phyloP scores from a whole-genome alignment of 257 asterid genomes.

The Plantago elongata region DNA sequence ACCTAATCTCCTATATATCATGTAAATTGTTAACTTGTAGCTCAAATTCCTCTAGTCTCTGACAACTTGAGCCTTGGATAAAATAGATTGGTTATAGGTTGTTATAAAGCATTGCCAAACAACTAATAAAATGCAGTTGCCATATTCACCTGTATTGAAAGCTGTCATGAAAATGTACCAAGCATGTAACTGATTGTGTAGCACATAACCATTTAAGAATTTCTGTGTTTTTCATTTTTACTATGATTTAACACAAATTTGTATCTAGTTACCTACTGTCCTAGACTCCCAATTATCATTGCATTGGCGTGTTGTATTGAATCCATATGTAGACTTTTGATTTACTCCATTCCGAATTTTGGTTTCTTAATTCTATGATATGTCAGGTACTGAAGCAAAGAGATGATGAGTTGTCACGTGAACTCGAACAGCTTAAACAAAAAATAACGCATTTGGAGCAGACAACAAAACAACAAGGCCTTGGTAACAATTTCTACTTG shows the following conservation, averaged over 20 bases:
- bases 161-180: too few relatives aligned
- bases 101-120: too few relatives aligned
- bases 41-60: not conserved
- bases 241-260: not conserved
- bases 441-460: constrained; percentile 45
- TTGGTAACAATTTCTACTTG: constrained; percentile 26
- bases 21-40: too few relatives aligned
- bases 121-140: too few relatives aligned
- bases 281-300: too few relatives aligned
- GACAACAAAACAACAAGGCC: constrained; percentile 30
- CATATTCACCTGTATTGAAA: too few relatives aligned
- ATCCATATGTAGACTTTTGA: not conserved
- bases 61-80: not conserved
- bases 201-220: not conserved
- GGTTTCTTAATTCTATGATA: constrained; percentile 3
- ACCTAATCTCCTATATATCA: not conserved
- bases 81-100: not conserved
- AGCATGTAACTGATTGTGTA: not conserved
- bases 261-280: not conserved
- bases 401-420: constrained; percentile 55
- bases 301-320: not conserved
- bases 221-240: not conserved
- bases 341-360: not conserved
- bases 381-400: constrained; percentile 47
- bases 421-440: constrained; percentile 50